These are phyloP conservation scores for Wickerhamomyces bovis DNA, from an alignment of 805 yeast genomes.

Conservation along the genomic window DNA sequence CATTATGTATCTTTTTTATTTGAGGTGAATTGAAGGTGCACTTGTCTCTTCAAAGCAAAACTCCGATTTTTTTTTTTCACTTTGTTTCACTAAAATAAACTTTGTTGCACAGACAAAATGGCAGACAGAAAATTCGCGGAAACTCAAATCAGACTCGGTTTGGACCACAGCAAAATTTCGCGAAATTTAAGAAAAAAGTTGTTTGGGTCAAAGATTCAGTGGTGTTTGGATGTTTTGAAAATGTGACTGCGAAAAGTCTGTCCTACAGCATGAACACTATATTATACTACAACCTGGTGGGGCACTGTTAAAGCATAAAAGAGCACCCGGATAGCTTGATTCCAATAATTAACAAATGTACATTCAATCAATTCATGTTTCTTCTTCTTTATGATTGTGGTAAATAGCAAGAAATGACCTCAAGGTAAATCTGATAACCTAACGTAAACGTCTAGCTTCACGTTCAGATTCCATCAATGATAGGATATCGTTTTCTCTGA, in stretches of 20 bases:
- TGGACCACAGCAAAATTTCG: not conserved
- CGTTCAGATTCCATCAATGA: slow-evolving; percentile 99
- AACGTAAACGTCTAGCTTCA: slow-evolving; percentile 96
- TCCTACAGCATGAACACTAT: not conserved
- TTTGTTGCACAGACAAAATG: not conserved
- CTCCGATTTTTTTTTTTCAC: not conserved
- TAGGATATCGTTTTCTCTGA: slow-evolving; percentile 96
- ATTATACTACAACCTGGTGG: not conserved
- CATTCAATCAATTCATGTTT: slow-evolving; percentile 22
- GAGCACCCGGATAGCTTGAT: not conserved
- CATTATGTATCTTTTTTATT: slow-evolving; percentile 47
- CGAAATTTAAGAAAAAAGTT: not conserved
- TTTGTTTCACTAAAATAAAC: not conserved
- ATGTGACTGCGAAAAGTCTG: slow-evolving; percentile 10
- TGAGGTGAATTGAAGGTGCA: not conserved
- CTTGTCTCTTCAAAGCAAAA: no score
- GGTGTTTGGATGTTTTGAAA: slow-evolving; percentile 4
- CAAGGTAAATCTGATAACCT: slow-evolving; percentile 28
- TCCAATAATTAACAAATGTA: slow-evolving; percentile 21
- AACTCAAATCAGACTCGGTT: not conserved
- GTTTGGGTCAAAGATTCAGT: not conserved
- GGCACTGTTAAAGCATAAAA: not conserved
- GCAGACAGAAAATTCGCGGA: not conserved
- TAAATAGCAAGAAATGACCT: slow-evolving; percentile 15
- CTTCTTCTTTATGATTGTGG: slow-evolving; percentile 9